A percentile compares a stretch with the other conserved stretches of the same genome.
These are phyloP conservation scores for Ceratocystis alfenasii DNA, from an alignment of 2,329 filamentous ascomycete species.

Conservation along the genomic window DNA sequence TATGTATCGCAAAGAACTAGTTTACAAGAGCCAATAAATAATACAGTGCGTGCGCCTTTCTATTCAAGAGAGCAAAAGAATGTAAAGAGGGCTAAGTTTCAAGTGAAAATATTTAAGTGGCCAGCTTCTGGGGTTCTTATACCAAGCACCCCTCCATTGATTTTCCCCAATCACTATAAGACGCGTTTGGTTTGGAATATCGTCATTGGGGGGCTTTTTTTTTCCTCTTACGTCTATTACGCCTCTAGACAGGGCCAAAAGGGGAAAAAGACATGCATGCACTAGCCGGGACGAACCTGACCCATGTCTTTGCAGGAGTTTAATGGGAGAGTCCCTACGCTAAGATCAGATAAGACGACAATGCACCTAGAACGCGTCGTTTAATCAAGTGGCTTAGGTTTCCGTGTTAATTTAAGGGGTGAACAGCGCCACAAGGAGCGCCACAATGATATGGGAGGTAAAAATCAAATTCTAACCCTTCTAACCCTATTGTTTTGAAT, in stretches of 20 bases:
- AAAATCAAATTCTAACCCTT: too few relatives aligned
- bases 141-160: background rate
- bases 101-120: background rate
- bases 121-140: conserved; percentile 11
- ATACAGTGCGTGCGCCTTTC: background rate
- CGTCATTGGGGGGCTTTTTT: conserved; percentile 5
- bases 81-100: background rate
- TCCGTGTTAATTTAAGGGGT: background rate
- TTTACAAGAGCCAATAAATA: background rate
- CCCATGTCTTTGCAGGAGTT: conserved; percentile 4
- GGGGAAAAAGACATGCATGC: background rate
- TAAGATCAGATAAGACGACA: conserved; percentile 1
- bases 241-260: conserved; percentile 6
- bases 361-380: background rate
- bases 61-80: background rate
- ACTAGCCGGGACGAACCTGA: background rate
- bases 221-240: background rate
- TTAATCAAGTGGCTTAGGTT: background rate
- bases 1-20: conserved; percentile 2
- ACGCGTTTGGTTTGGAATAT: conserved; percentile 2
- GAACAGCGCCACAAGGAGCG: background rate
- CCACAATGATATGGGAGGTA: background rate
- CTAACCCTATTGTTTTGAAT: too few relatives aligned
- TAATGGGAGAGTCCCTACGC: conserved; percentile 2
- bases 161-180: conserved; percentile 5